Evolutionary conservation across 768 basidiomycete genomes (phyloP).

Genomic region (Strobilomyces echinocephalus): DNA sequence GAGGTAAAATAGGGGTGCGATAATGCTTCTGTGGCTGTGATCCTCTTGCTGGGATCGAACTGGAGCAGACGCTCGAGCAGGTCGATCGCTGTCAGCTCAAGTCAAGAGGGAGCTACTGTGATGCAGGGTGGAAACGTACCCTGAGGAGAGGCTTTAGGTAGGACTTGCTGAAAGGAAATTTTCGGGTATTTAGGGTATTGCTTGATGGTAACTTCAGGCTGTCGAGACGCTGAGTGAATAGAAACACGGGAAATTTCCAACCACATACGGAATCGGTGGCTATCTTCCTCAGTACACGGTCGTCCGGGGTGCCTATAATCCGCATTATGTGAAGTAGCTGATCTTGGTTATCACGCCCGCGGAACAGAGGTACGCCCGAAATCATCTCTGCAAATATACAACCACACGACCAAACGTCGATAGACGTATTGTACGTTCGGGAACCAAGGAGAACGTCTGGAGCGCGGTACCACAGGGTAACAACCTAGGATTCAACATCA

Average conservation of each 20-base stretch:
- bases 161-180: slow-evolving; percentile 72
- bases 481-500: slow-evolving; percentile 58
- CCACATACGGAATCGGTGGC: slow-evolving; percentile 75
- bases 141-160: slow-evolving; percentile 82
- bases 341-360: slow-evolving; percentile 95
- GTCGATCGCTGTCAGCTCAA: slow-evolving; percentile 61
- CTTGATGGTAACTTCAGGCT: slow-evolving; percentile 83
- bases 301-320: slow-evolving; percentile 92
- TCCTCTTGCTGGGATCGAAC: slow-evolving; percentile 90
- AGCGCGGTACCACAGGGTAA: slow-evolving; percentile 97
- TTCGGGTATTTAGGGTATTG: slow-evolving; percentile 85
- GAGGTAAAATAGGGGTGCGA: slow-evolving; percentile 88
- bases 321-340: slow-evolving; percentile 98
- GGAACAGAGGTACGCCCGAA: slow-evolving; percentile 91
- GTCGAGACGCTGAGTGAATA: slow-evolving; percentile 8
- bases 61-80: slow-evolving; percentile 91
- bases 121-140: slow-evolving; percentile 39
- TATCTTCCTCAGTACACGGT: slow-evolving; percentile 84
- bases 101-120: neutral
- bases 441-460: slow-evolving; percentile 97
- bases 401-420: slow-evolving; percentile 98
- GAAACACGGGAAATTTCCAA: neutral
- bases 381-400: slow-evolving; percentile 99
- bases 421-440: slow-evolving; percentile 94
- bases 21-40: slow-evolving; percentile 88